Percentiles rank a stretch among this genome's conserved stretches.
These are phyloP conservation scores for Naganishia randhawae DNA, from an alignment of 768 basidiomycete genomes.

Conservation along the genomic window DNA sequence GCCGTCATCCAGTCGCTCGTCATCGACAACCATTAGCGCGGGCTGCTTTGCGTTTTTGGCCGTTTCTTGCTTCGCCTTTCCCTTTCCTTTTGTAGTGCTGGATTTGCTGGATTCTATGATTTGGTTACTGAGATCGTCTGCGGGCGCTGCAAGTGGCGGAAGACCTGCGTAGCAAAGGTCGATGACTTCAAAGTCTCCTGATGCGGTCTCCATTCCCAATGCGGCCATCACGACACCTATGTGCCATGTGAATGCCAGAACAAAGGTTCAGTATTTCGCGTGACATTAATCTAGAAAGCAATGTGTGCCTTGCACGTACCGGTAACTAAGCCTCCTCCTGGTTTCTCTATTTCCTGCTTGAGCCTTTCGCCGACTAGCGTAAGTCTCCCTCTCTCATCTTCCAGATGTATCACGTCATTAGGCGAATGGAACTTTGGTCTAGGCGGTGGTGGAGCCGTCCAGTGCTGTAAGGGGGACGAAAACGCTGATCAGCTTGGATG, in stretches of 20 bases:
- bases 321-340: constrained; percentile 63
- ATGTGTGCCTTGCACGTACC: constrained; percentile 49
- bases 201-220: constrained; percentile 80
- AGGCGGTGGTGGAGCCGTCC: constrained; percentile 78
- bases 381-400: constrained; percentile 93
- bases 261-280: background rate
- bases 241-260: background rate
- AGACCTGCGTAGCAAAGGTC: constrained; percentile 82
- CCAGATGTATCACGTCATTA: constrained; percentile 79
- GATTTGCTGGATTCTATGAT: background rate
- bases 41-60: constrained; percentile 51
- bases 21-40: constrained; percentile 18
- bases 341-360: constrained; percentile 53
- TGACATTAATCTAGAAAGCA: background rate
- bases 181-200: constrained; percentile 88
- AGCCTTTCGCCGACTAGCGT: constrained; percentile 74
- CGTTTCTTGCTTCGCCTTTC: constrained; percentile 33
- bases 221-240: constrained; percentile 76
- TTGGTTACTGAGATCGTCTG: constrained; percentile 30
- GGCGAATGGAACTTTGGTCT: constrained; percentile 68
- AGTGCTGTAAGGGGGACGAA: constrained; percentile 60
- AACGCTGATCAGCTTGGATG: background rate
- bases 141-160: constrained; percentile 59
- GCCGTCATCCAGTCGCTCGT: constrained; percentile 50
- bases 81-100: constrained; percentile 34